These are phyloP conservation scores for Ogataea siamensis DNA, from an alignment of 805 yeast genomes.

Conservation along the genomic window DNA sequence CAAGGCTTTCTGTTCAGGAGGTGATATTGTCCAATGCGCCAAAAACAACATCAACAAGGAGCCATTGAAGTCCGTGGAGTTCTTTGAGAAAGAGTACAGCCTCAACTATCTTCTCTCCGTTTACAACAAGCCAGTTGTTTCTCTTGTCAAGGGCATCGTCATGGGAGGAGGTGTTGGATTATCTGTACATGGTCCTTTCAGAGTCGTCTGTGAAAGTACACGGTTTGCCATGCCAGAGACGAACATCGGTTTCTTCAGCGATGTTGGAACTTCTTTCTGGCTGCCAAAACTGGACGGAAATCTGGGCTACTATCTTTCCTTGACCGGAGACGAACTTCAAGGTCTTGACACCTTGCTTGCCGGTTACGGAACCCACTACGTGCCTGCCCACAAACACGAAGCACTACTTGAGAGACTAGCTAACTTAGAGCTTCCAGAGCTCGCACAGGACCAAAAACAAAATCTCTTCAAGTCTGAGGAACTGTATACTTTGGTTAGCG, in stretches of 20 bases:
- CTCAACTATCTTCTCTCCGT: conserved; percentile 77
- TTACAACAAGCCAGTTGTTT: conserved; percentile 83
- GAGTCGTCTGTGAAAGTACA: conserved; percentile 90
- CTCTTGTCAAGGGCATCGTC: conserved; percentile 85
- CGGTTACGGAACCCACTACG: conserved; percentile 90
- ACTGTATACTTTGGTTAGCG: conserved; percentile 58
- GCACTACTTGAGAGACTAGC: conserved; percentile 65
- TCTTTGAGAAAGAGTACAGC: conserved; percentile 79
- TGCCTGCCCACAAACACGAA: conserved; percentile 61
- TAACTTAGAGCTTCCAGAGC: conserved; percentile 42
- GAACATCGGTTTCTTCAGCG: conserved; percentile 94
- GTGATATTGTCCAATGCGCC: conserved; percentile 86
- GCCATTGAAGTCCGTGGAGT: conserved; percentile 50
- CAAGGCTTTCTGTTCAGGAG: conserved; percentile 91
- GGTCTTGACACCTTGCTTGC: conserved; percentile 81
- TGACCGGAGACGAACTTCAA: conserved; percentile 75
- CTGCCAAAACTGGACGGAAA: conserved; percentile 79
- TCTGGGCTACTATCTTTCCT: conserved; percentile 79
- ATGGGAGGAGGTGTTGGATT: conserved; percentile 99
- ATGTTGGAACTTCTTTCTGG: conserved; percentile 92
- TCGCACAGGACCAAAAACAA: conserved; percentile 18
- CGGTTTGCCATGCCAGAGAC: conserved; percentile 97
- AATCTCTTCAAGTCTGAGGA: conserved; percentile 23
- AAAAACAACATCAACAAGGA: conserved; percentile 49
- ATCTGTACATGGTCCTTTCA: conserved; percentile 85